phyloP scores from a whole-genome alignment of 345 rosid genomes.

The Physaria fendleri region DNA sequence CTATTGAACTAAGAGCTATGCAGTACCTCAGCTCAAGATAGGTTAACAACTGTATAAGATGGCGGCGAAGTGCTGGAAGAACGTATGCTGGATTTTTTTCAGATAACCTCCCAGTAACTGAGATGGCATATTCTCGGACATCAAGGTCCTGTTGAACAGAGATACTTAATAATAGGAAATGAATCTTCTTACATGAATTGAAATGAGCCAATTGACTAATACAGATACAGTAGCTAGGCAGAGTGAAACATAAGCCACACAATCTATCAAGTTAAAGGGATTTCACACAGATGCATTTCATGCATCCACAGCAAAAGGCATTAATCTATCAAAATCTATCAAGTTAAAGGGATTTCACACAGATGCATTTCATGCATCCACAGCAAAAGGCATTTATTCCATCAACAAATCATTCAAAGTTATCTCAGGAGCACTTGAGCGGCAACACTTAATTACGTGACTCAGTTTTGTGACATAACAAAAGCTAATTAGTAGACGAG shows the following conservation, averaged over 20 bases:
- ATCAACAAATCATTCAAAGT: background rate
- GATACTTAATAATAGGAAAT: conserved; percentile 14
- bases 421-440: conserved; percentile 7
- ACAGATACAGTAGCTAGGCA: background rate
- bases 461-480: background rate
- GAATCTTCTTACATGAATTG: conserved; percentile 3
- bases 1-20: background rate
- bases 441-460: conserved; percentile 7
- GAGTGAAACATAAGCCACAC: conserved; percentile 7
- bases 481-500: conserved; percentile 8
- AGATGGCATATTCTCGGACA: conserved; percentile 92
- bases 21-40: conserved; percentile 87
- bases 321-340: conserved; percentile 15
- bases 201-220: conserved; percentile 3
- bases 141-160: conserved; percentile 68
- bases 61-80: conserved; percentile 99
- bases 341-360: background rate
- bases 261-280: conserved; percentile 12
- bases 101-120: conserved; percentile 90
- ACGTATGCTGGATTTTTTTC: conserved; percentile 99
- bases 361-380: conserved; percentile 8
- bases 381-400: conserved; percentile 4
- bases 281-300: background rate
- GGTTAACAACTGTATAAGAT: conserved; percentile 93
- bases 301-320: conserved; percentile 7